Percentiles rank a stretch among this genome's conserved stretches.
Evolutionary conservation across 768 basidiomycete genomes (phyloP).

Genomic region (Mycena albidolilacea): DNA sequence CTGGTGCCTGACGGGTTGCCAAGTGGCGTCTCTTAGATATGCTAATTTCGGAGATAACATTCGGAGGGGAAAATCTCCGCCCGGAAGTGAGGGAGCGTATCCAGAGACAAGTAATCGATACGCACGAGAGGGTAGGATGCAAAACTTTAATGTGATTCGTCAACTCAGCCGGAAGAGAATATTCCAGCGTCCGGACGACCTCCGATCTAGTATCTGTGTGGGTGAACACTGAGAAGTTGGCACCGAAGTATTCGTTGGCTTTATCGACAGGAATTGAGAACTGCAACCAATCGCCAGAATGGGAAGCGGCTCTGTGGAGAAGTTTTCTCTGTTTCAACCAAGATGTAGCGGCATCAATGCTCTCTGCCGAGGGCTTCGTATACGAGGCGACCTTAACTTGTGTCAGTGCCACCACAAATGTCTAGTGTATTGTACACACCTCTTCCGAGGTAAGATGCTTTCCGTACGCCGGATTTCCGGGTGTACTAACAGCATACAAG

Average conservation of each 20-base stretch:
- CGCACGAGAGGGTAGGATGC: conserved; percentile 41
- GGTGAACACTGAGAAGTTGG: conserved; percentile 41
- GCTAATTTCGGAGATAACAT: conserved; percentile 23
- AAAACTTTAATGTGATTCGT: conserved; percentile 42
- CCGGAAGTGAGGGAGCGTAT: conserved; percentile 19
- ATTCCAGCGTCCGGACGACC: conserved; percentile 43
- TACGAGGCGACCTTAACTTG: conserved; percentile 9
- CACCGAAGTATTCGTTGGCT: conserved; percentile 44
- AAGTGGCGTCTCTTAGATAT: conserved; percentile 12
- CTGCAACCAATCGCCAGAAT: conserved; percentile 43
- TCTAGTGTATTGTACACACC: conserved; percentile 38
- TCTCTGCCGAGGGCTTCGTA: conserved; percentile 17
- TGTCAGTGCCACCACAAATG: conserved; percentile 12
- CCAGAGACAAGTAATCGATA: background rate
- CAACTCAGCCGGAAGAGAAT: conserved; percentile 44
- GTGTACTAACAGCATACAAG: conserved; percentile 50
- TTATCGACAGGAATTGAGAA: conserved; percentile 41
- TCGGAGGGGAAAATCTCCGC: conserved; percentile 14
- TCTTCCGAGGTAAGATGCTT: conserved; percentile 49
- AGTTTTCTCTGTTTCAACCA: conserved; percentile 42
- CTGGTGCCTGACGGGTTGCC: background rate
- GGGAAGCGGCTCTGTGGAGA: conserved; percentile 30
- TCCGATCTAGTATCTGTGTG: conserved; percentile 38
- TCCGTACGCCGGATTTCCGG: conserved; percentile 45
- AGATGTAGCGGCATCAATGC: conserved; percentile 35